phyloP scores from a whole-genome alignment of 192 early-diverging fungal genomes.

The Gamsiella multidivaricata region DNA sequence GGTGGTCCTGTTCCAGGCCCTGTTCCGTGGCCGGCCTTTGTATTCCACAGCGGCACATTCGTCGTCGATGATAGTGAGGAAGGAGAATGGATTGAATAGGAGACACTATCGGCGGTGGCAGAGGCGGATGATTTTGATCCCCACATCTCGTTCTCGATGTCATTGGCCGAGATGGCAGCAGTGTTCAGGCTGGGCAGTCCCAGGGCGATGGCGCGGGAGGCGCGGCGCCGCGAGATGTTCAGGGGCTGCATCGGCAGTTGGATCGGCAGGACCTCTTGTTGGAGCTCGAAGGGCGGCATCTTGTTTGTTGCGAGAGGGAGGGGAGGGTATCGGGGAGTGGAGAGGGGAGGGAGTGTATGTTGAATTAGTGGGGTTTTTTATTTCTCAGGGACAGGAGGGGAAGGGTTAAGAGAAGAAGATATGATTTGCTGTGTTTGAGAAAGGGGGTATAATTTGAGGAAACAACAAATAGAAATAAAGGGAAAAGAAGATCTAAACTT shows the following conservation, averaged over 20 bases:
- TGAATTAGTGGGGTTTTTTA: neutral
- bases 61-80: neutral
- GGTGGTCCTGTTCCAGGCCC: neutral
- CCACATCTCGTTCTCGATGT: neutral
- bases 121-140: too few species aligned
- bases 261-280: conserved; percentile 41
- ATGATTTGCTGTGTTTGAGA: too few species aligned
- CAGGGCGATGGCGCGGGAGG: conserved; percentile 18
- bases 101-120: too few species aligned
- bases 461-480: too few species aligned
- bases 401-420: too few species aligned
- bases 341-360: neutral
- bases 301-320: neutral
- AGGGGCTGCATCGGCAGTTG: conserved; percentile 40
- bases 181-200: too few species aligned
- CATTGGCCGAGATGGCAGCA: neutral
- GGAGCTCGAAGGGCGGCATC: conserved; percentile 31
- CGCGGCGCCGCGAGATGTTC: conserved; percentile 25
- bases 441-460: too few species aligned
- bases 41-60: neutral
- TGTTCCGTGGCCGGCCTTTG: neutral
- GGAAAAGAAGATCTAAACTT: too few species aligned
- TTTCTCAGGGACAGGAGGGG: neutral
- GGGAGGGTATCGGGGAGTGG: neutral
- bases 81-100: neutral